A percentile compares a stretch with the other conserved stretches of the same genome.
Evolutionary conservation across 2,329 filamentous ascomycete species (phyloP).

Genomic region (Lasiodiplodia sp.): DNA sequence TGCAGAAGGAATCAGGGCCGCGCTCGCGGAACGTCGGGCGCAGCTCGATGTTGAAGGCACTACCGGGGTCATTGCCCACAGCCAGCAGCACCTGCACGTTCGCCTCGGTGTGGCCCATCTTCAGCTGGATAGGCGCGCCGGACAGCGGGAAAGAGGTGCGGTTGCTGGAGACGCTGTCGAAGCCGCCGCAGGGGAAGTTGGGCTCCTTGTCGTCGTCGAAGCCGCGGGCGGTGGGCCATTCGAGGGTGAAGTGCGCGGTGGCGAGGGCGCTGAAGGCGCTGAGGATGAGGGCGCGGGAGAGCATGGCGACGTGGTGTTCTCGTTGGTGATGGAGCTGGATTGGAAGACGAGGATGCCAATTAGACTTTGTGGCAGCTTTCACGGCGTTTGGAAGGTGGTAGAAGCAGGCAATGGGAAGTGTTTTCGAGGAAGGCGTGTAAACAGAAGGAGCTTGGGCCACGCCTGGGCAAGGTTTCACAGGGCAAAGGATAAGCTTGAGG

Average conservation of each 20-base stretch:
- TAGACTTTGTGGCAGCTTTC: background rate
- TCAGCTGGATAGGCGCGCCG: conserved; percentile 59
- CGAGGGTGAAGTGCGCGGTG: conserved; percentile 64
- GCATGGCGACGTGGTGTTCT: conserved; percentile 39
- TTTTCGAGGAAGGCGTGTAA: background rate
- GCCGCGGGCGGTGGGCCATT: conserved; percentile 60
- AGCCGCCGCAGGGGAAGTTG: conserved; percentile 60
- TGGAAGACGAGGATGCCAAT: background rate
- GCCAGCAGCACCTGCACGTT: conserved; percentile 62
- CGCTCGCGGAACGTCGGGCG: conserved; percentile 67
- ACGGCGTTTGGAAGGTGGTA: background rate
- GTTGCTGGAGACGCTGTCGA: conserved; percentile 50
- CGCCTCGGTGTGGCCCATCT: conserved; percentile 60
- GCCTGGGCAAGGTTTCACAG: background rate
- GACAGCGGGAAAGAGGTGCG: conserved; percentile 59
- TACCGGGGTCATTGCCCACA: conserved; percentile 59
- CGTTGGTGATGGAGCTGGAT: background rate
- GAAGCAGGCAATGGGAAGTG: conserved; percentile 10
- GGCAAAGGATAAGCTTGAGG: background rate
- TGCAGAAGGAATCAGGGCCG: conserved; percentile 70
- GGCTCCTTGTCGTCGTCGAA: conserved; percentile 56
- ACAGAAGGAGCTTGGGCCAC: conserved; percentile 2
- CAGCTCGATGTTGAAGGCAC: conserved; percentile 74
- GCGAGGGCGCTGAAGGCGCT: conserved; percentile 48
- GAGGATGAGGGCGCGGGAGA: conserved; percentile 31